Evolutionary conservation across 371 early-diverging fungal species (phyloP).

Genomic region (Mucor racemosus): DNA sequence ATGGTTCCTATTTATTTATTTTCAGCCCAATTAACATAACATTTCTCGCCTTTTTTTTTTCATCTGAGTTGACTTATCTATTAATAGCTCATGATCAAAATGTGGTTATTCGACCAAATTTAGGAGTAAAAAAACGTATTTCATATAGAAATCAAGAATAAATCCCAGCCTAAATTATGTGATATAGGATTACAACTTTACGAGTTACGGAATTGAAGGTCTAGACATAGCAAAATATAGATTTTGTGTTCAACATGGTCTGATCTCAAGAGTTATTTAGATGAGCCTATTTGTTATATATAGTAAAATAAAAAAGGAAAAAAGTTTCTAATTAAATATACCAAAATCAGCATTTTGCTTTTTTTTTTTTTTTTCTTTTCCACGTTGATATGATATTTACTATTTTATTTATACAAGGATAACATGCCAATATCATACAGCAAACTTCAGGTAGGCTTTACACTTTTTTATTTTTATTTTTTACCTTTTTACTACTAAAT

Average conservation of each 20-base stretch:
- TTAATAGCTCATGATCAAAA: too few relatives aligned
- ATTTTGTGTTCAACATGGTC: background rate
- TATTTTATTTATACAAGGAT: too few relatives aligned
- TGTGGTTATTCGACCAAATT: too few relatives aligned
- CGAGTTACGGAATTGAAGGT: background rate
- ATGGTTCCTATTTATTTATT: too few relatives aligned
- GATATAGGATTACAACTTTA: background rate
- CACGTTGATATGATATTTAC: too few relatives aligned
- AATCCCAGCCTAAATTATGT: slow-evolving; percentile 1
- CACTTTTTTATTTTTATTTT: too few relatives aligned
- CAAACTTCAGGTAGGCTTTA: too few relatives aligned
- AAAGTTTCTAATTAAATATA: background rate
- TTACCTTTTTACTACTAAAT: background rate
- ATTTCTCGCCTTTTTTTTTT: too few relatives aligned
- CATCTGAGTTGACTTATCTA: too few relatives aligned
- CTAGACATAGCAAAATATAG: background rate
- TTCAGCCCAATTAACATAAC: too few relatives aligned
- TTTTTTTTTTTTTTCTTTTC: background rate
- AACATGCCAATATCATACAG: too few relatives aligned
- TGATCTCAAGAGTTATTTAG: background rate
- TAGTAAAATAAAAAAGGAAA: background rate
- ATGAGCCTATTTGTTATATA: background rate
- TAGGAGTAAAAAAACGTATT: background rate
- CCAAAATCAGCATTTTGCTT: background rate
- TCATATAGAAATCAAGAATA: background rate